These are phyloP conservation scores for Kurtzmaniella quercitrusa DNA, from an alignment of 1,139 yeast species.

Conservation along the genomic window DNA sequence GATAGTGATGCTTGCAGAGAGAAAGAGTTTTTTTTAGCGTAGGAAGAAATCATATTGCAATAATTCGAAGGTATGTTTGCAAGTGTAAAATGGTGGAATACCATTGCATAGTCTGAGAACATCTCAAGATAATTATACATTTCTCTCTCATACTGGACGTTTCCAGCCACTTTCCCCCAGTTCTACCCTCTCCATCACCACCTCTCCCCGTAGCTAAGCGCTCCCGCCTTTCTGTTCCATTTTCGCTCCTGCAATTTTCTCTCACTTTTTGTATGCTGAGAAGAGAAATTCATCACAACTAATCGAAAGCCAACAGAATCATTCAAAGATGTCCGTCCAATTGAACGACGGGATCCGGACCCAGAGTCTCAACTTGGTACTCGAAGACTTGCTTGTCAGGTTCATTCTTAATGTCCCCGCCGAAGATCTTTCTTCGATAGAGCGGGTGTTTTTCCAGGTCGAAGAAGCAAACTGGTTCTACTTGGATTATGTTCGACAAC, in stretches of 20 bases:
- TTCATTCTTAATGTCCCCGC: slow-evolving; percentile 89
- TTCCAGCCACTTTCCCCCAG: too few relatives aligned
- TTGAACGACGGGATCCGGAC: slow-evolving; percentile 52
- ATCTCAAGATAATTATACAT: too few relatives aligned
- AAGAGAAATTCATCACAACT: neutral
- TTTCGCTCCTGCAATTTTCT: neutral
- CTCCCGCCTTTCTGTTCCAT: too few relatives aligned
- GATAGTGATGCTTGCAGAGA: too few relatives aligned
- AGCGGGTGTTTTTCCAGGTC: slow-evolving; percentile 85
- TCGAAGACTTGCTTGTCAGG: slow-evolving; percentile 85
- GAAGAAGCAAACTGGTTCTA: slow-evolving; percentile 99
- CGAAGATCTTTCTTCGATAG: slow-evolving; percentile 83
- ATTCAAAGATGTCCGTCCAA: slow-evolving; percentile 44
- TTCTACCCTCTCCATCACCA: too few relatives aligned
- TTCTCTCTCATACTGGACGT: too few relatives aligned
- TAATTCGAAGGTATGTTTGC: too few relatives aligned
- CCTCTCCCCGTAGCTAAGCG: too few relatives aligned
- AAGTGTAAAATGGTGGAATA: too few relatives aligned
- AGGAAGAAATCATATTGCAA: too few relatives aligned
- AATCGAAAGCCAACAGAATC: neutral
- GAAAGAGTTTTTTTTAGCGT: too few relatives aligned
- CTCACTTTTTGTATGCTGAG: neutral
- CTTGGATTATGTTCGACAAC: slow-evolving; percentile 72
- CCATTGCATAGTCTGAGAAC: too few relatives aligned
- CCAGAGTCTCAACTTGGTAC: slow-evolving; percentile 66